phyloP scores from a whole-genome alignment of 768 basidiomycete genomes.

The Tulasnella sp. region DNA sequence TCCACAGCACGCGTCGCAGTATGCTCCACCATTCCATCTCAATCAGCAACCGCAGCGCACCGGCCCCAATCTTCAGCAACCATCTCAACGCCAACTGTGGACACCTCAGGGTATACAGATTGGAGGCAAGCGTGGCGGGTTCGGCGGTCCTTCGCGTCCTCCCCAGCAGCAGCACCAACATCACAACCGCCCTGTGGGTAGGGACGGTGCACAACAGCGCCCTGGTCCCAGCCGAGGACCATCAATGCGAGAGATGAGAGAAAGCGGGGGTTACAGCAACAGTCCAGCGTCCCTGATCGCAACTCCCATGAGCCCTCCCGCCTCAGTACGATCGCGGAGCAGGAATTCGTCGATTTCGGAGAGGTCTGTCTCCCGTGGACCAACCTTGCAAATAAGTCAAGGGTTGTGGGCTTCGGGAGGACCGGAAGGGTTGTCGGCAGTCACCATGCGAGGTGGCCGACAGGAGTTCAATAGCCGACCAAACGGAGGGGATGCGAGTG shows the following conservation, averaged over 20 bases:
- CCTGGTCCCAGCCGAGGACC: background rate
- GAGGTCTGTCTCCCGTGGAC: slow-evolving; percentile 1
- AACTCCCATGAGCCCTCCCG: slow-evolving; percentile 16
- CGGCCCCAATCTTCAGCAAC: slow-evolving; percentile 37
- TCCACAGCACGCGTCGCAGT: slow-evolving; percentile 21
- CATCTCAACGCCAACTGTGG: slow-evolving; percentile 39
- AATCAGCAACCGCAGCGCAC: slow-evolving; percentile 43
- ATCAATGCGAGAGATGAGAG: background rate
- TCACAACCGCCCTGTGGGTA: background rate
- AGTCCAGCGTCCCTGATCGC: slow-evolving; percentile 16
- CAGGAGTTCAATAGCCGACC: slow-evolving; percentile 46
- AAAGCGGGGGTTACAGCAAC: background rate
- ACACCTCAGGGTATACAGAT: slow-evolving; percentile 38
- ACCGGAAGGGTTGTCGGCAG: slow-evolving; percentile 3
- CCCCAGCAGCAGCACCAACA: slow-evolving; percentile 1
- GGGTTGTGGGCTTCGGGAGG: slow-evolving; percentile 10
- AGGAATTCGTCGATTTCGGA: slow-evolving; percentile 20
- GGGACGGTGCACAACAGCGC: background rate
- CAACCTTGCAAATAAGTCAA: background rate
- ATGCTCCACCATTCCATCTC: slow-evolving; percentile 41
- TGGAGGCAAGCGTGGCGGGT: slow-evolving; percentile 33
- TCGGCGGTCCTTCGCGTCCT: slow-evolving; percentile 27
- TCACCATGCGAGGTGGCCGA: slow-evolving; percentile 14
- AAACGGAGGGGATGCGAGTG: slow-evolving; percentile 35
- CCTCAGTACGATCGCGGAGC: background rate